Percentiles rank a stretch among this genome's conserved stretches.
These are phyloP conservation scores for Cadophora malorum DNA, from an alignment of 2,329 filamentous ascomycete species.

Conservation along the genomic window DNA sequence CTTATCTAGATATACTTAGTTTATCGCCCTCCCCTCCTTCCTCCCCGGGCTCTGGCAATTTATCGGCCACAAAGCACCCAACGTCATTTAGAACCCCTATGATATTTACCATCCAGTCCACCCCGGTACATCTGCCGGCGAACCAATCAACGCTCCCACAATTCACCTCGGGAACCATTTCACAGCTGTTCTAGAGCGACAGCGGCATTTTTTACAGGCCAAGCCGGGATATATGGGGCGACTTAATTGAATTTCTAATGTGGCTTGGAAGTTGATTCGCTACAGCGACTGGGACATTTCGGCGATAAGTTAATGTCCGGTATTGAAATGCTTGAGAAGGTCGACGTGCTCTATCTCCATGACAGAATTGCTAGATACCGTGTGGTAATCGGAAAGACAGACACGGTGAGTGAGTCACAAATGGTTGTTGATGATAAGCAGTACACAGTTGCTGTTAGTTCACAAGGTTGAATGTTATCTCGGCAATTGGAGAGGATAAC, in stretches of 20 bases:
- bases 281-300: not conserved
- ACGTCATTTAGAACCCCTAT: conserved; percentile 11
- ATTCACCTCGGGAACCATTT: not conserved
- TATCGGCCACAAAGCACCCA: not conserved
- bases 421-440: not conserved
- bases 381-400: not conserved
- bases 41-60: conserved; percentile 1
- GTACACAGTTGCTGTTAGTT: not conserved
- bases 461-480: too few relatives aligned
- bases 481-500: too few relatives aligned
- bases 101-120: not conserved
- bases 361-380: too few relatives aligned
- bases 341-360: not conserved
- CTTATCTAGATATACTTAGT: too few relatives aligned
- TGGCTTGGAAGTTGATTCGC: not conserved
- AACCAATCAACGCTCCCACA: not conserved
- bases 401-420: not conserved
- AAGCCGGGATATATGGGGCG: not conserved
- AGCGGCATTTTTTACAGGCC: not conserved
- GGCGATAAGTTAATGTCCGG: conserved; percentile 14
- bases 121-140: not conserved
- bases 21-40: not conserved
- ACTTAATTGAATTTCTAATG: not conserved
- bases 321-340: not conserved
- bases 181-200: not conserved